Evolutionary conservation across 495 filamentous ascomycete species (phyloP), one percentile per base, ranked within the genome.

Genomic region (Xanthoparmelia taractica): DNA sequence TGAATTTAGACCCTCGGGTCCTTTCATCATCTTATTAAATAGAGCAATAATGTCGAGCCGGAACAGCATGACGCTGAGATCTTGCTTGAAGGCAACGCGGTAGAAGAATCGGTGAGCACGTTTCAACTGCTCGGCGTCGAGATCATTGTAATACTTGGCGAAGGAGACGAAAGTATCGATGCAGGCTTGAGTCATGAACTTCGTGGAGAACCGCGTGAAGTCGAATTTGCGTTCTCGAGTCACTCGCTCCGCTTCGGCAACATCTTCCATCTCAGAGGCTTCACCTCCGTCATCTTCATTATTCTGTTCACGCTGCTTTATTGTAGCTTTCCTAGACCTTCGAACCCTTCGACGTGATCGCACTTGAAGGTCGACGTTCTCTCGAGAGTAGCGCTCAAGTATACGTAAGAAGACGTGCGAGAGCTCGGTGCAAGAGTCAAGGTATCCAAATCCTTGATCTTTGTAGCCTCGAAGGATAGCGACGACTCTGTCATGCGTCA

Each of bases 91-190:
- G 7, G 91, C 92, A 48, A 96, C 83, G 2, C 94, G 86, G 66
- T 97, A 93, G 73, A 99, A 93, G 68, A 94, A 97, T 12, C 94
- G 90, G 74, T 97, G 93, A 29, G 87, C 89, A 6, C 95, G 85
- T 76, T 98, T 99, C 57, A 97, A 76, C 72, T 97, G 95, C 47
- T 84, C 79, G 3, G 84, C 76, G 63, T 84, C 78, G n/a, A 99
- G 79, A 63, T 97, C 94, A 31, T 79, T 80, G 71, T 96, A 97
- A 73, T 82, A 94, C 56, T 80, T 82, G 8, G 87, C 85, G 65
- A 97, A 91, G 11, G 82, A 72, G 43, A 97, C 80, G 67, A 94
- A 99, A 0, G 94, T 96, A 69, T 97, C 86, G 57, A 97, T 83
- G 59, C 90, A 93, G 55, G 81, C 84, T 69, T 97, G 91, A 11